Evolutionary conservation across 345 rosid genomes (phyloP).

Genomic region (Excoecaria cochinchinensis): DNA sequence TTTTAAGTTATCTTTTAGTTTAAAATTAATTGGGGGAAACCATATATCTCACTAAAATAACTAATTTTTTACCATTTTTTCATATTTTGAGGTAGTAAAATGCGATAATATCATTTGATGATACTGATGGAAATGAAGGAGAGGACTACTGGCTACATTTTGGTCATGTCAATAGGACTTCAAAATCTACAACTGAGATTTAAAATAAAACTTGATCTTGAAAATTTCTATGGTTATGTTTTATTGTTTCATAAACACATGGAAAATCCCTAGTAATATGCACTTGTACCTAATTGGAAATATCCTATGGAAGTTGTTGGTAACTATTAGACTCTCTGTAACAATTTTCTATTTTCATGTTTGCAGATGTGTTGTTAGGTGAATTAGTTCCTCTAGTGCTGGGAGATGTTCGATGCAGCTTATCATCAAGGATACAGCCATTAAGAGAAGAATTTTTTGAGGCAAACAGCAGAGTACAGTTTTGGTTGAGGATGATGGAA

Average conservation of each 20-base stretch:
- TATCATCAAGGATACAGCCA: constrained; percentile 42
- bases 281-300: not conserved
- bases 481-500: constrained; percentile 71
- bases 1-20: constrained; percentile 4
- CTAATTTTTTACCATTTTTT: not conserved
- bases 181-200: not conserved
- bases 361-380: constrained; percentile 75
- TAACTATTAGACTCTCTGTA: not conserved
- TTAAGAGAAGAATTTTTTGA: constrained; percentile 39
- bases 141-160: not conserved
- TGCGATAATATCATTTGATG: not conserved
- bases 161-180: not conserved
- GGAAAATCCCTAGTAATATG: not conserved
- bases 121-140: not conserved
- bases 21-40: not conserved
- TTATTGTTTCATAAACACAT: not conserved
- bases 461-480: constrained; percentile 43
- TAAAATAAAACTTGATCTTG: not conserved
- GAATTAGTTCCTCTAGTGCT: constrained; percentile 61
- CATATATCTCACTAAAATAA: not conserved
- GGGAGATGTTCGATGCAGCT: constrained; percentile 49
- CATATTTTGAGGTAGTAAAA: not conserved
- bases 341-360: constrained; percentile 5
- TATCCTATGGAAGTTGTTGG: not conserved
- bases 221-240: not conserved